Percentiles rank a stretch among this genome's conserved stretches.
Evolutionary conservation across 2,329 filamentous ascomycete species (phyloP).

Genomic region (Dothideomycetes sp.): DNA sequence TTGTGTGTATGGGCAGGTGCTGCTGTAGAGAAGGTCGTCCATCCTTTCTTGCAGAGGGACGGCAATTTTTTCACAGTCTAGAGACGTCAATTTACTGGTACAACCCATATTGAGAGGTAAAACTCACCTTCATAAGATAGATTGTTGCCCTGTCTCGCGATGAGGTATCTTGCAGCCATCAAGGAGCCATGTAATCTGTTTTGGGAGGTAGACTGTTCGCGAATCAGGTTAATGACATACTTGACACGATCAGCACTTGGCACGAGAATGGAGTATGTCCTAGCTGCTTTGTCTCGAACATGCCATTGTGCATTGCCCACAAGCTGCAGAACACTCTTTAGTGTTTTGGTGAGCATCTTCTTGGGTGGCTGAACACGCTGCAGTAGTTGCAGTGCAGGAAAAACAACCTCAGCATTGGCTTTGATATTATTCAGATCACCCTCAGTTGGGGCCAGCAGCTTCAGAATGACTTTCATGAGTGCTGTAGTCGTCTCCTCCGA

Average conservation of each 20-base stretch:
- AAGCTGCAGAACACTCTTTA: constrained; percentile 51
- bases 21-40: constrained; percentile 14
- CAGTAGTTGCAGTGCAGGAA: constrained; percentile 74
- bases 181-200: constrained; percentile 28
- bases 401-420: constrained; percentile 41
- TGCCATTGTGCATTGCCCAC: constrained; percentile 67
- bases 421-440: constrained; percentile 18
- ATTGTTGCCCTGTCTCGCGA: constrained; percentile 1
- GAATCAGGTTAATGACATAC: constrained; percentile 10
- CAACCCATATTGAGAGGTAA: background rate
- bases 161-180: constrained; percentile 22
- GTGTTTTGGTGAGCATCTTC: constrained; percentile 45
- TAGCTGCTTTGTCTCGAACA: constrained; percentile 69
- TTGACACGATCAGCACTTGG: constrained; percentile 8
- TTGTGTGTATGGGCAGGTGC: constrained; percentile 26
- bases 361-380: constrained; percentile 60
- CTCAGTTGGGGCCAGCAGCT: constrained; percentile 40
- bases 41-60: constrained; percentile 5
- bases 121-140: constrained; percentile 6
- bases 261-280: constrained; percentile 46
- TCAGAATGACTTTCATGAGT: constrained; percentile 54
- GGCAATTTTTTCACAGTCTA: background rate
- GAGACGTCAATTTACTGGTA: background rate
- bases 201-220: constrained; percentile 11
- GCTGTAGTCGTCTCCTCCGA: constrained; percentile 61